These are phyloP conservation scores for Chrysosporium keratinophilum DNA, from an alignment of 2,329 filamentous ascomycete genomes.

Conservation along the genomic window DNA sequence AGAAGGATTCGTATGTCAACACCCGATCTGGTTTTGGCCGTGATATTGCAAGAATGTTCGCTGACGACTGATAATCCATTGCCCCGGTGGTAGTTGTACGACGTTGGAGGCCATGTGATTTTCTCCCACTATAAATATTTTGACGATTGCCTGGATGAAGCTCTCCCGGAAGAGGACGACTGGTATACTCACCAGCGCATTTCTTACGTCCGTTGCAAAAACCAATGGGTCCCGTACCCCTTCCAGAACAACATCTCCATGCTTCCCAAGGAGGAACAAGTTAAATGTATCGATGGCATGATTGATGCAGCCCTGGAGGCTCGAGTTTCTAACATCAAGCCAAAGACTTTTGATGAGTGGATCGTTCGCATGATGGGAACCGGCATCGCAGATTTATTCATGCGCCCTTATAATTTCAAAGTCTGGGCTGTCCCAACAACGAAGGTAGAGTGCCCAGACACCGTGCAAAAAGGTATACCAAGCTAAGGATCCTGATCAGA, in stretches of 20 bases:
- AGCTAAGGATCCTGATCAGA: slow-evolving; percentile 44
- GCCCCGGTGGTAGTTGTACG: slow-evolving; percentile 63
- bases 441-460: slow-evolving; percentile 52
- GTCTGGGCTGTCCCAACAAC: slow-evolving; percentile 98
- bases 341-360: slow-evolving; percentile 96
- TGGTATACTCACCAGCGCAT: slow-evolving; percentile 98
- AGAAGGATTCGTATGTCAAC: slow-evolving; percentile 81
- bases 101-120: slow-evolving; percentile 96
- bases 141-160: slow-evolving; percentile 96
- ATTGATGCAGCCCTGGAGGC: slow-evolving; percentile 82
- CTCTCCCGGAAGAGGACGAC: slow-evolving; percentile 82
- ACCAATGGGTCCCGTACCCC: slow-evolving; percentile 93
- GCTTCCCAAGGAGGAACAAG: slow-evolving; percentile 94
- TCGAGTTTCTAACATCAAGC: slow-evolving; percentile 68
- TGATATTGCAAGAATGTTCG: background rate
- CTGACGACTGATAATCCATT: background rate
- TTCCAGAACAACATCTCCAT: slow-evolving; percentile 99
- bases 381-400: slow-evolving; percentile 89
- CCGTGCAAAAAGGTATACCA: background rate
- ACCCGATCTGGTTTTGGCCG: background rate
- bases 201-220: slow-evolving; percentile 96
- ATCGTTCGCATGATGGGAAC: slow-evolving; percentile 84
- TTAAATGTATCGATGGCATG: slow-evolving; percentile 85
- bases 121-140: slow-evolving; percentile 99
- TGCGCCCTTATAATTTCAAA: slow-evolving; percentile 99